A percentile compares a stretch with the other conserved stretches of the same genome.
phyloP scores from a whole-genome alignment of 768 basidiomycete species.

The Termitomyces titanicus region DNA sequence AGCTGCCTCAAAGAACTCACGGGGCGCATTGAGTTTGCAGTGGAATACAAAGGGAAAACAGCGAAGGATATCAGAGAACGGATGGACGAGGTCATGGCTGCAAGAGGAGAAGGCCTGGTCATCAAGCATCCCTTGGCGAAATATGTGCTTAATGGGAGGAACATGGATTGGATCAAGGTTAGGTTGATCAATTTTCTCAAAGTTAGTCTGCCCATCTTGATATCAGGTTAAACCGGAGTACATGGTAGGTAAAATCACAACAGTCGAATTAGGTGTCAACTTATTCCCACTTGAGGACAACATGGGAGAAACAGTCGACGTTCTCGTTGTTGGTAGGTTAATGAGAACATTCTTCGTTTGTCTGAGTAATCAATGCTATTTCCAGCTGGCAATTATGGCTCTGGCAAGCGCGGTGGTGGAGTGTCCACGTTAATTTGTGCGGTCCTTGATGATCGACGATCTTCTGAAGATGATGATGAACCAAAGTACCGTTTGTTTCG shows the following conservation, averaged over 20 bases:
- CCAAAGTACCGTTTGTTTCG: constrained; percentile 43
- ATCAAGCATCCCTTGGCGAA: constrained; percentile 80
- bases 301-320: constrained; percentile 90
- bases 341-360: neutral
- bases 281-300: constrained; percentile 57
- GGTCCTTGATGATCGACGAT: constrained; percentile 70
- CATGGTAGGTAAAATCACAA: constrained; percentile 47
- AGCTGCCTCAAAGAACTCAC: constrained; percentile 62
- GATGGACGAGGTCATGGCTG: constrained; percentile 82
- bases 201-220: neutral
- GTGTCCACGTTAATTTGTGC: constrained; percentile 90
- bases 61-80: constrained; percentile 75
- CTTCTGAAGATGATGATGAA: constrained; percentile 54
- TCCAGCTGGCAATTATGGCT: constrained; percentile 84
- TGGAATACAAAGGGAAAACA: constrained; percentile 70
- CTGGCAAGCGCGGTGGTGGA: constrained; percentile 80
- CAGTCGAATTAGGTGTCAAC: neutral
- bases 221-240: constrained; percentile 80
- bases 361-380: neutral
- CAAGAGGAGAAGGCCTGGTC: constrained; percentile 89
- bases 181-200: neutral
- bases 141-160: constrained; percentile 85
- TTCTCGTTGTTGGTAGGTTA: constrained; percentile 78
- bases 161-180: constrained; percentile 94
- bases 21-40: constrained; percentile 80